These are phyloP conservation scores for Ophiognomonia clavigignenti-juglandacearum DNA, from an alignment of 2,329 filamentous ascomycete species.

Conservation along the genomic window DNA sequence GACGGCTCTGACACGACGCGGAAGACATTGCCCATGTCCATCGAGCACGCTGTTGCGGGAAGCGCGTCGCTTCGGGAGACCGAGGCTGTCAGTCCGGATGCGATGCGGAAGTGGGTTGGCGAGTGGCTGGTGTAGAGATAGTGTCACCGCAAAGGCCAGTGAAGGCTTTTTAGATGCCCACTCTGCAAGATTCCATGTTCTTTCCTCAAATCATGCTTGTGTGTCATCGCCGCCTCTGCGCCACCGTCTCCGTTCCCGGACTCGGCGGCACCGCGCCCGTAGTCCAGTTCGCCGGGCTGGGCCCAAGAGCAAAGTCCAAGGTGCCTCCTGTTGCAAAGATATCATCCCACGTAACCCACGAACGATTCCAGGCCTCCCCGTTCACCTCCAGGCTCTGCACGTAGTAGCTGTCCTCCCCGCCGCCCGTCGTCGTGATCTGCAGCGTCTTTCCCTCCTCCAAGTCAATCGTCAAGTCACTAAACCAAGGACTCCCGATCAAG, in stretches of 20 bases:
- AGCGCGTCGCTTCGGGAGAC: conserved; percentile 24
- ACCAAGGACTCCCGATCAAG: conserved; percentile 61
- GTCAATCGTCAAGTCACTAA: conserved; percentile 52
- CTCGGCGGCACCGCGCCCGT: conserved; percentile 58
- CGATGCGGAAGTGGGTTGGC: conserved; percentile 29
- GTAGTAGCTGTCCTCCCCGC: conserved; percentile 44
- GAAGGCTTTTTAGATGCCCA: no score
- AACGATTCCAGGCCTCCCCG: conserved; percentile 54
- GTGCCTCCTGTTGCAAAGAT: conserved; percentile 60
- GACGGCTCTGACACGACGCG: not conserved
- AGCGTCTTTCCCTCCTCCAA: conserved; percentile 50
- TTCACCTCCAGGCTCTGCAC: conserved; percentile 65
- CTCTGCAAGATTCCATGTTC: no score
- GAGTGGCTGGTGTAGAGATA: conserved; percentile 31
- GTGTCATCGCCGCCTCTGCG: conserved; percentile 4
- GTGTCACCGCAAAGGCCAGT: no score
- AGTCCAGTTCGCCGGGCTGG: conserved; percentile 48
- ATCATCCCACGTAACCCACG: conserved; percentile 63
- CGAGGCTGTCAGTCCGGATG: conserved; percentile 23
- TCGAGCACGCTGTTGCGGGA: not conserved
- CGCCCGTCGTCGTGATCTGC: conserved; percentile 42
- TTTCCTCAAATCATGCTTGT: no score
- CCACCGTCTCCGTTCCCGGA: conserved; percentile 36
- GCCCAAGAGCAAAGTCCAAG: conserved; percentile 60
- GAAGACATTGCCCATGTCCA: not conserved